A percentile compares a stretch with the other conserved stretches of the same genome.
Evolutionary conservation across 257 asterid species (phyloP).

Genomic region (Solanum gracilifrons): DNA sequence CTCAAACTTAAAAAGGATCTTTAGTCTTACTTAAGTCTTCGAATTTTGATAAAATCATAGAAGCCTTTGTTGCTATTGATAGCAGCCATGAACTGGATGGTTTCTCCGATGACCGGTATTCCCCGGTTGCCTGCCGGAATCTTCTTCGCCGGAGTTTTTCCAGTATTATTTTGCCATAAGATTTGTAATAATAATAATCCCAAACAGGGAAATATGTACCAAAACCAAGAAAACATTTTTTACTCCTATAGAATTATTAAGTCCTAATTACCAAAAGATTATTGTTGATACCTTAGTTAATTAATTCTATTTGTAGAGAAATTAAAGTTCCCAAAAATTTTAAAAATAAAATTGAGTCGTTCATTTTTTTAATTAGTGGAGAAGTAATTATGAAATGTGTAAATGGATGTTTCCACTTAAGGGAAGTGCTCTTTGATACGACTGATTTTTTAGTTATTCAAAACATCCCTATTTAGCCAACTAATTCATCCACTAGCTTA

Average conservation of each 20-base stretch:
- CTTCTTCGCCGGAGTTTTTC: background rate
- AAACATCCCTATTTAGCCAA: background rate
- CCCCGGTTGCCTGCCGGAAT: background rate
- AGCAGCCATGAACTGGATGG: background rate
- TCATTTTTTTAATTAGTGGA: background rate
- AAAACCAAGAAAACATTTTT: background rate
- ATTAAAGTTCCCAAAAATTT: background rate
- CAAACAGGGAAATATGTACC: background rate
- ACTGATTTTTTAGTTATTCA: background rate
- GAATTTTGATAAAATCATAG: background rate
- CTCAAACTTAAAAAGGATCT: background rate
- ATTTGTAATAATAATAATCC: background rate
- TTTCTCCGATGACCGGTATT: background rate
- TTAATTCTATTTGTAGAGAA: background rate
- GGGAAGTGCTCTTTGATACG: background rate
- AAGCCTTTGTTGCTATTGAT: background rate
- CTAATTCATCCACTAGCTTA: background rate
- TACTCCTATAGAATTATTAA: background rate
- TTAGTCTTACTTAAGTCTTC: background rate
- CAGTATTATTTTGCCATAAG: background rate
- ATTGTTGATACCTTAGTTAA: background rate
- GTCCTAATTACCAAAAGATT: background rate
- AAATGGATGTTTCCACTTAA: background rate
- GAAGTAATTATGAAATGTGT: background rate
- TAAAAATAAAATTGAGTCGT: background rate